Evolutionary conservation across 1,284 basidiomycete genomes (phyloP).

Genomic region (Xerocomus nothofagi): DNA sequence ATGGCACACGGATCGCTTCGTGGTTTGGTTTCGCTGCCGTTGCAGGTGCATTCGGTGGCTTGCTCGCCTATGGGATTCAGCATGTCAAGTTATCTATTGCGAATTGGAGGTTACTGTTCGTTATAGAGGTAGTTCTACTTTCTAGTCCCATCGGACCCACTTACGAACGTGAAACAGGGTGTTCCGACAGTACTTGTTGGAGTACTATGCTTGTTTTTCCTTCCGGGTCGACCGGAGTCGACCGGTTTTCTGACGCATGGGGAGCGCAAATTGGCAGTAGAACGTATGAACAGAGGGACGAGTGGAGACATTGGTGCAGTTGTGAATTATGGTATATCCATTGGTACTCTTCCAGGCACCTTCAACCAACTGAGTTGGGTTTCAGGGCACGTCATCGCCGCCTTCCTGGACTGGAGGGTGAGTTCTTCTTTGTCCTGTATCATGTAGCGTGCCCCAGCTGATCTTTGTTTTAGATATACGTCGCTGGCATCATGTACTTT

Average conservation of each 20-base stretch:
- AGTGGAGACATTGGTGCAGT: conserved; percentile 66
- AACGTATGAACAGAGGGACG: conserved; percentile 71
- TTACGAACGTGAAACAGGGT: conserved; percentile 42
- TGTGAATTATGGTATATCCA: conserved; percentile 58
- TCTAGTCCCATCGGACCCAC: background rate
- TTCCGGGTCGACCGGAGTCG: conserved; percentile 80
- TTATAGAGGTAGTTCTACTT: conserved; percentile 61
- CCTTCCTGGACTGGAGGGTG: conserved; percentile 73
- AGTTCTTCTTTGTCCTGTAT: conserved; percentile 19
- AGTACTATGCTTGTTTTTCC: conserved; percentile 58
- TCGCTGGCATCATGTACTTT: conserved; percentile 70
- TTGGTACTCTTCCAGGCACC: background rate
- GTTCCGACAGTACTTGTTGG: conserved; percentile 70
- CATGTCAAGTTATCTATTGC: conserved; percentile 50
- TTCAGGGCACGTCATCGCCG: conserved; percentile 59
- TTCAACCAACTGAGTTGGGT: background rate
- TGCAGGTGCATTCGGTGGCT: conserved; percentile 75
- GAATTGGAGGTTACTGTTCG: conserved; percentile 72
- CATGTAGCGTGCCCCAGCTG: background rate
- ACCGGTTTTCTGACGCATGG: conserved; percentile 68
- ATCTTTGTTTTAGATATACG: conserved; percentile 48
- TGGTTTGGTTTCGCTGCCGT: conserved; percentile 82
- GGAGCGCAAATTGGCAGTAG: conserved; percentile 72
- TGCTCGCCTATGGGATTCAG: conserved; percentile 72
- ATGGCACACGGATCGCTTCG: conserved; percentile 70